phyloP scores from a whole-genome alignment of 2,329 filamentous ascomycete species.

The Stagonosporopsis rhizophila region DNA sequence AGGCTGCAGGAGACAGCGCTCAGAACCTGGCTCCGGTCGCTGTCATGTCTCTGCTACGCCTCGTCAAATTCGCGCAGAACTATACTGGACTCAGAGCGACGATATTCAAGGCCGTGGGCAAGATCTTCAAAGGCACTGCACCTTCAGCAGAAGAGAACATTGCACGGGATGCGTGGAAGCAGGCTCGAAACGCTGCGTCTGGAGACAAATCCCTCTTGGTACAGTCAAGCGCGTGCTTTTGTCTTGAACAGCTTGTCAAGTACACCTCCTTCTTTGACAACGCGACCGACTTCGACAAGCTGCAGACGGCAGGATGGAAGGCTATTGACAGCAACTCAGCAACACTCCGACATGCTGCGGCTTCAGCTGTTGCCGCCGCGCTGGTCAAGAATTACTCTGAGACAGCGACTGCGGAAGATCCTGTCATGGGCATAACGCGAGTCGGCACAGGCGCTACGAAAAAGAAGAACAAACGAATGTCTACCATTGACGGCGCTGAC shows the following conservation, averaged over 20 bases:
- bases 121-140: conserved; percentile 77
- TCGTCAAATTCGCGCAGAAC: conserved; percentile 78
- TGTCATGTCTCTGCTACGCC: conserved; percentile 74
- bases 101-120: conserved; percentile 76
- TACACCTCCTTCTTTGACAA: conserved; percentile 86
- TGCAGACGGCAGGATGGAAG: conserved; percentile 85
- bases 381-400: conserved; percentile 82
- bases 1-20: conserved; percentile 90
- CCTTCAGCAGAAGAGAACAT: conserved; percentile 81
- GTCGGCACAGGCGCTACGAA: conserved; percentile 57
- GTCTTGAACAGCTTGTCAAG: conserved; percentile 75
- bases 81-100: conserved; percentile 84
- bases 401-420: conserved; percentile 50
- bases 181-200: conserved; percentile 76
- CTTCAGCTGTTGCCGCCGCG: conserved; percentile 82
- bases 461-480: conserved; percentile 76
- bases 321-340: conserved; percentile 79
- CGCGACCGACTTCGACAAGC: conserved; percentile 85
- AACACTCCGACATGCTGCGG: conserved; percentile 82
- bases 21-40: conserved; percentile 81
- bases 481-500: conserved; percentile 70
- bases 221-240: conserved; percentile 78
- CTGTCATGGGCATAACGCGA: conserved; percentile 56
- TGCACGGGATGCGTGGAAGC: conserved; percentile 93
- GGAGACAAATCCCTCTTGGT: conserved; percentile 85